Conservation (phyloP, 1,284 basidiomycete genomes). For the Chalciporus sp. region DNA sequence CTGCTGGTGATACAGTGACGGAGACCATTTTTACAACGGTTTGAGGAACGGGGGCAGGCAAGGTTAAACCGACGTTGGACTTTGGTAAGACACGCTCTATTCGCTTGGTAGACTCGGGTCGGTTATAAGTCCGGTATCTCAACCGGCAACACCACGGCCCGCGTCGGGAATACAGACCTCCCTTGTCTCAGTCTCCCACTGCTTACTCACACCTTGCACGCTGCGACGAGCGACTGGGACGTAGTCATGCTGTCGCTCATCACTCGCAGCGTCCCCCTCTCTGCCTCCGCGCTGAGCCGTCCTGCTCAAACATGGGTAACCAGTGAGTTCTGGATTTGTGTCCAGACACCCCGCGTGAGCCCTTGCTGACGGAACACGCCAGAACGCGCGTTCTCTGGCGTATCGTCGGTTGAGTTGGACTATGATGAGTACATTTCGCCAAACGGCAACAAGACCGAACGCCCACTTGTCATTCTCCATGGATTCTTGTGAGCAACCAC, state of each 20-base stretch:
- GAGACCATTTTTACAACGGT: conserved; percentile 50
- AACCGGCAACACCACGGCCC: conserved; percentile 1
- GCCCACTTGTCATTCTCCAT: conserved; percentile 64
- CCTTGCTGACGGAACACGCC: conserved; percentile 12
- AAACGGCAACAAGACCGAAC: conserved; percentile 42
- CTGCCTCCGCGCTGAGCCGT: not conserved
- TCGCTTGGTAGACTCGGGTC: not conserved
- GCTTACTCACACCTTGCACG: not conserved
- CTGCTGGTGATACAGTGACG: conserved; percentile 54
- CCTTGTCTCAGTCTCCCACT: not conserved
- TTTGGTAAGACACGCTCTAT: too few relatives aligned
- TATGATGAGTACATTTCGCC: conserved; percentile 46
- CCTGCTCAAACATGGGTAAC: conserved; percentile 2
- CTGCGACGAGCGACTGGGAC: not conserved
- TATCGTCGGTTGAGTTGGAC: conserved; percentile 42
- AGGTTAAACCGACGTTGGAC: not conserved
- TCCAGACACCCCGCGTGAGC: too few relatives aligned
- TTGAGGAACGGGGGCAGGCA: not conserved
- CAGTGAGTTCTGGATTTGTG: conserved; percentile 5
- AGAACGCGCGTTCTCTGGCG: conserved; percentile 27
- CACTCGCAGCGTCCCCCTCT: not conserved
- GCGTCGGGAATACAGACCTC: not conserved
- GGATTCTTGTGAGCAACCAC: conserved; percentile 57
- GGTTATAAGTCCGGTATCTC: conserved; percentile 6
- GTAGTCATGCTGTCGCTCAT: conserved; percentile 14